Base-by-base conservation (phyloP, 1,139 yeast genomes). In the Kluyveromyces sp. region DNA sequence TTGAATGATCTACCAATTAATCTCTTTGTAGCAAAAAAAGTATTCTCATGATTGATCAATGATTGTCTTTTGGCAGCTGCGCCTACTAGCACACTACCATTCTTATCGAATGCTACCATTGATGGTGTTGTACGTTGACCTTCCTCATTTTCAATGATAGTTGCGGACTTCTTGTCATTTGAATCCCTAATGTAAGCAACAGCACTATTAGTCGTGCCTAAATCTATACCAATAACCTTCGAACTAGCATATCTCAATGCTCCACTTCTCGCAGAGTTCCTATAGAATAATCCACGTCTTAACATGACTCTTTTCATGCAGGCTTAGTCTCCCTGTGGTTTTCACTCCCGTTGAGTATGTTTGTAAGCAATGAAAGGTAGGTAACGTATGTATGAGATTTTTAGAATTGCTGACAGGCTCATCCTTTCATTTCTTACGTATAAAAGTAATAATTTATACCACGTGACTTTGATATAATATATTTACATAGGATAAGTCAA, bases 151-250 rank as follows among this genome's bases (percentile, higher is more conserved):
- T 83, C 92, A 37, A 84, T 67, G 37, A 83, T 82, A 1, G 58
- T 51, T 7, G 67, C 65, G 1, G 78, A 76, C 50, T 74, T 72
- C 53, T 81, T 77, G 39, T 81, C 67, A 44, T 52, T 53, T 3
- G 60, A 53, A 45, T 63, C 62, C 41, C 61, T 49, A 27, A 63
- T 59, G 47, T 62, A 62, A 0, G 92, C 92, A 6, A 83, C 92
- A 0, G 92, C 92, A 10, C 90, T 83, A 57, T 84, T 84, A 10
- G 94, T 84, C 4, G 94, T 84, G 10, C 94, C 94, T 42, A 84
- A 65, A 61, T 84, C 94, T 50, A 84, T 83, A 39, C 94, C 94
- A 44, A 84, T 76, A 2, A 83, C 88, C 48, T 60, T 62, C 5
- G 58, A 49, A 42, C 55, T 53, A 6, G 49, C 48, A 26, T 31